Conservation (phyloP, 345 rosid genomes). For the Eucalyptus rudis region DNA sequence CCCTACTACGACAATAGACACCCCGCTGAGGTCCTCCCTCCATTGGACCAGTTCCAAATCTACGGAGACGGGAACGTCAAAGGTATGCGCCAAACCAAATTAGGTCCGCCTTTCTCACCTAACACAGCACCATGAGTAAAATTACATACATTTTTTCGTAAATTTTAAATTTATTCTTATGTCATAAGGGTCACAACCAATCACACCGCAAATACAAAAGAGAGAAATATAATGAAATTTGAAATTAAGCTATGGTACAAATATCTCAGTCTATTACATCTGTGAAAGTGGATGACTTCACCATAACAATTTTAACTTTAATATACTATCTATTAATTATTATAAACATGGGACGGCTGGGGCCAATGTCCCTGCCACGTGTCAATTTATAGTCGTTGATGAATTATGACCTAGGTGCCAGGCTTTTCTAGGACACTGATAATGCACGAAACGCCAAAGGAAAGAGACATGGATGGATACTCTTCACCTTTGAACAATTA, state of each 20-base stretch:
- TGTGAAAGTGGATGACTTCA: neutral
- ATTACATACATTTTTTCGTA: neutral
- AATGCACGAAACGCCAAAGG: neutral
- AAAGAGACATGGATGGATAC: neutral
- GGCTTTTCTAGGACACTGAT: neutral
- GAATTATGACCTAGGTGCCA: neutral
- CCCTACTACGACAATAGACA: conserved; percentile 56
- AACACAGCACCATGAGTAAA: neutral
- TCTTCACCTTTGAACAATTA: neutral
- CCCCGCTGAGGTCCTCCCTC: conserved; percentile 52
- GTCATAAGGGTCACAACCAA: neutral
- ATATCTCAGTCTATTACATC: neutral
- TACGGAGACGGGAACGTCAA: conserved; percentile 60
- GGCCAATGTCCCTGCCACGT: neutral
- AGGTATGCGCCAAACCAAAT: conserved; percentile 10
- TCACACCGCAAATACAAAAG: neutral
- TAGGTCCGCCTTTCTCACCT: neutral
- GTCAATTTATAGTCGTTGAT: neutral
- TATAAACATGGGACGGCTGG: neutral
- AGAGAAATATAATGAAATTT: neutral
- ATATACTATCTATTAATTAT: neutral
- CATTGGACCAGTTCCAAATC: conserved; percentile 46
- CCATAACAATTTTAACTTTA: neutral
- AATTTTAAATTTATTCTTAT: neutral
- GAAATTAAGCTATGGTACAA: neutral